Evolutionary conservation across 768 basidiomycete genomes (phyloP).

Genomic region (Fibroporia radiculosa): DNA sequence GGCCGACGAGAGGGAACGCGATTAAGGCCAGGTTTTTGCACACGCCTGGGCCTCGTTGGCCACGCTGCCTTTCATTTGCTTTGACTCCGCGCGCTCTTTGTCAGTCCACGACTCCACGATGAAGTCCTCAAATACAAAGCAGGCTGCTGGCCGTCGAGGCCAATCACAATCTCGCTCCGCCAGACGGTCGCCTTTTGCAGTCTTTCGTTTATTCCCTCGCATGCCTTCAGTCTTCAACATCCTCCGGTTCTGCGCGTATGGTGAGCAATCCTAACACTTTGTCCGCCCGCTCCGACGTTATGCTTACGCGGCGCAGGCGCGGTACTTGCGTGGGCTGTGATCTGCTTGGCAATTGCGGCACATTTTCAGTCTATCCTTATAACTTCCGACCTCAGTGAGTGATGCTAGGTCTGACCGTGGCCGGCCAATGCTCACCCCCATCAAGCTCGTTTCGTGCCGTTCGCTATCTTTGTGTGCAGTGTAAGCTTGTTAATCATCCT

Average conservation of each 20-base stretch:
- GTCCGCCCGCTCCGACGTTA: not conserved
- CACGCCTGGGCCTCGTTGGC: not conserved
- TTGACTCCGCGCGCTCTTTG: conserved; percentile 6
- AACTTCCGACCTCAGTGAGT: conserved; percentile 75
- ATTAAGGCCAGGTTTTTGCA: too few relatives aligned
- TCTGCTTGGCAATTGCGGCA: conserved; percentile 73
- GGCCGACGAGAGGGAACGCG: not conserved
- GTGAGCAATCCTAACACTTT: conserved; percentile 30
- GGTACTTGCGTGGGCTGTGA: conserved; percentile 66
- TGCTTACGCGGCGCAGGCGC: conserved; percentile 34
- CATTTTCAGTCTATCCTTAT: conserved; percentile 68
- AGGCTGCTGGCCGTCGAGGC: conserved; percentile 11
- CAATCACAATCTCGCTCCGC: conserved; percentile 19
- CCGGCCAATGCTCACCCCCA: conserved; percentile 4
- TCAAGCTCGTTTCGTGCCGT: conserved; percentile 87
- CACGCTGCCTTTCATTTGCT: conserved; percentile 6
- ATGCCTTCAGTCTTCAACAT: conserved; percentile 73
- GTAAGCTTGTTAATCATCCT: conserved; percentile 62
- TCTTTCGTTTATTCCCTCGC: conserved; percentile 21
- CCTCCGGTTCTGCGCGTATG: conserved; percentile 59
- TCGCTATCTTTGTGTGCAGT: conserved; percentile 74
- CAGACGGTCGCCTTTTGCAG: conserved; percentile 18
- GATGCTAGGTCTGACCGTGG: not conserved
- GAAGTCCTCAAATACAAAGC: conserved; percentile 22
- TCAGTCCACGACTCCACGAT: conserved; percentile 11